A percentile compares a stretch with the other conserved stretches of the same genome.
These are phyloP conservation scores for Trichoderma sp. DNA, from an alignment of 2,329 filamentous ascomycete species.

Conservation along the genomic window DNA sequence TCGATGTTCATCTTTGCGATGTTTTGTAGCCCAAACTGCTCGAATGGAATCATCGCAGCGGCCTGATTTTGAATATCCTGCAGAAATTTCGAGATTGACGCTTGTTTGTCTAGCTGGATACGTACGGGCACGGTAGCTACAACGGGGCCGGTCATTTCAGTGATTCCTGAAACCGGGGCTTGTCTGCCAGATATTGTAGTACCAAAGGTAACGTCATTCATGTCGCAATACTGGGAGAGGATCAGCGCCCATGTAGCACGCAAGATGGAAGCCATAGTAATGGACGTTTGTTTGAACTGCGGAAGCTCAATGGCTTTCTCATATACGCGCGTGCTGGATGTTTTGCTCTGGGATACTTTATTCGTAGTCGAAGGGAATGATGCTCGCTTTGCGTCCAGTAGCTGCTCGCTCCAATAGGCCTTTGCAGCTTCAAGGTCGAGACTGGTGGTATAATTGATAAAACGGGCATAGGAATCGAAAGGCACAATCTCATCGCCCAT, in stretches of 20 bases:
- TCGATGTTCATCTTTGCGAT: slow-evolving; percentile 29
- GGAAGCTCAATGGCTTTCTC: slow-evolving; percentile 3
- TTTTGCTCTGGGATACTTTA: background rate
- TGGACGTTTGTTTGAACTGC: background rate
- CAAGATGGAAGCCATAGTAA: slow-evolving; percentile 30
- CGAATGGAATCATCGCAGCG: slow-evolving; percentile 29
- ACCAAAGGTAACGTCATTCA: slow-evolving; percentile 29
- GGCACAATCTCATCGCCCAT: background rate
- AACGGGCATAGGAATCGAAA: slow-evolving; percentile 37
- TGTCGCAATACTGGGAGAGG: slow-evolving; percentile 25
- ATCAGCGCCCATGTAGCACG: slow-evolving; percentile 17
- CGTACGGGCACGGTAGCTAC: slow-evolving; percentile 29
- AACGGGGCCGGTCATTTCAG: slow-evolving; percentile 29
- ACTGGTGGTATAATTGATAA: slow-evolving; percentile 16
- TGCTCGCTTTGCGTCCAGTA: slow-evolving; percentile 20
- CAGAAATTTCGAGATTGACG: slow-evolving; percentile 5
- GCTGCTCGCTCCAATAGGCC: slow-evolving; percentile 18
- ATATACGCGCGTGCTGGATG: background rate
- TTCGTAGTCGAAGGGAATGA: slow-evolving; percentile 17
- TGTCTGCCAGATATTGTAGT: slow-evolving; percentile 30
- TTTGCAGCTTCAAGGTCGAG: slow-evolving; percentile 10
- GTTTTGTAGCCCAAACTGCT: slow-evolving; percentile 33
- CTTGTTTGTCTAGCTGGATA: slow-evolving; percentile 1
- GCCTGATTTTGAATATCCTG: slow-evolving; percentile 25
- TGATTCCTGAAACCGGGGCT: slow-evolving; percentile 29